Evolutionary conservation across 768 basidiomycete genomes (phyloP), one percentile per base, ranked within the genome.

Genomic region (Piloderma croceum): DNA sequence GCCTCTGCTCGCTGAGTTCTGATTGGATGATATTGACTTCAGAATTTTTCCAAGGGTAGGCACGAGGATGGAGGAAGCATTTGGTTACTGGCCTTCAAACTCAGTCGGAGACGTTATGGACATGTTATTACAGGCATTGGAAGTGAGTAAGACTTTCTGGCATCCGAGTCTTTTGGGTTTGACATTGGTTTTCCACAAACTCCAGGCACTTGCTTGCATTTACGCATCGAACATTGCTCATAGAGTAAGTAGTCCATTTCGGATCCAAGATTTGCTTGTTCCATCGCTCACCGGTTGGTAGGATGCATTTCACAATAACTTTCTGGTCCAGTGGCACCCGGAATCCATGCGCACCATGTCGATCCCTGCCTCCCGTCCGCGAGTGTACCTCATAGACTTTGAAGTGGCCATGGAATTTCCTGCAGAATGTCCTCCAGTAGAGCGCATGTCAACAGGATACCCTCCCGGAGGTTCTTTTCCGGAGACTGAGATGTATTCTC

Each of bases 301-400:
- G 59, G 58, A 63, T 32, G 55, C 58, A 12, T 59, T 58, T 39
- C 44, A 32, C 9, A 56, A 60, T 36, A 63, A 64, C 39, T 63
- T 60, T 34, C 38, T 62, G 3, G 33, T 62, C 3, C 51, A 64
- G 37, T 61, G 54, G 52, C 52, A 59, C 4, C 61, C 61, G 2
- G 57, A 62, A 34, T 60, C 59, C 3, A 23, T 63, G 31, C 19
- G 7, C 4, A 34, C 24, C 6, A 43, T 35, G 25, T 39, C 13
- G 5, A 42, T 51, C 12, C 43, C 52, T 1, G 33, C 24, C 15
- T 42, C 42, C 13, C 49, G 51, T 20, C 60, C 61, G 7, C 54
- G 60, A 3, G 61, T 63, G 2, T 61, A 54, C 34, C 41, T 65
- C 10, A 59, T 54, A 19, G 61, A 62, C 48, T 60, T 62, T 24